phyloP scores from a whole-genome alignment of 208 protist genomes.

The Phytomonas serpens region DNA sequence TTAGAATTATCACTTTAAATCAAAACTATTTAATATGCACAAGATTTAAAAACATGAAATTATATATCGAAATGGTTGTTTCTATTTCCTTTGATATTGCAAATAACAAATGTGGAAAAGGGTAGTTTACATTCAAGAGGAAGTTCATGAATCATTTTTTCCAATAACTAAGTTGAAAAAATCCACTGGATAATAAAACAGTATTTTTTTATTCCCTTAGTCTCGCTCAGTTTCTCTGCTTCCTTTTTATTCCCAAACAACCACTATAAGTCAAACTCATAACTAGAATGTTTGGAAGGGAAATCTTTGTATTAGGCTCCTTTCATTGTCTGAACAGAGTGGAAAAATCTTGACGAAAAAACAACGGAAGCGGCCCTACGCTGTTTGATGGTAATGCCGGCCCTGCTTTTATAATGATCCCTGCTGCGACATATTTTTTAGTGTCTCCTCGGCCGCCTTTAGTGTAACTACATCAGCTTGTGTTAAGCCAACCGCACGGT shows the following conservation, averaged over 20 bases:
- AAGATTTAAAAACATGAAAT: slow-evolving; percentile 7
- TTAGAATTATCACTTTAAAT: neutral
- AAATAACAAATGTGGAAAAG: neutral
- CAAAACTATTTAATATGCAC: slow-evolving; percentile 11
- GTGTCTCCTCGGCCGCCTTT: slow-evolving; percentile 18
- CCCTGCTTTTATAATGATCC: neutral
- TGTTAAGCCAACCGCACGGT: slow-evolving; percentile 20
- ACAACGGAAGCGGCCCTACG: neutral
- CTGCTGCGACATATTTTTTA: neutral
- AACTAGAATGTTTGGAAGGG: neutral
- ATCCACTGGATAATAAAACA: neutral
- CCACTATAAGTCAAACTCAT: neutral
- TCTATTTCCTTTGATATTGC: neutral
- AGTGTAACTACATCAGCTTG: slow-evolving; percentile 29
- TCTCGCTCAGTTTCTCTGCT: neutral
- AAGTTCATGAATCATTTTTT: neutral
- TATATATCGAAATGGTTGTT: neutral
- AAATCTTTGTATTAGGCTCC: neutral
- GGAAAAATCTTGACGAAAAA: slow-evolving; percentile 4
- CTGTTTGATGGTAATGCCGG: neutral
- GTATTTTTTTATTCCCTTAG: neutral
- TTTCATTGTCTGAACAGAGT: slow-evolving; percentile 11
- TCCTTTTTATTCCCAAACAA: neutral
- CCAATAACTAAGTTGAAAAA: neutral
- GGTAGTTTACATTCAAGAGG: neutral